Percentiles rank a stretch among this genome's conserved stretches.
Evolutionary conservation across 306 rosid genomes (phyloP).

Genomic region (Ammopiptanthus mongolicus): DNA sequence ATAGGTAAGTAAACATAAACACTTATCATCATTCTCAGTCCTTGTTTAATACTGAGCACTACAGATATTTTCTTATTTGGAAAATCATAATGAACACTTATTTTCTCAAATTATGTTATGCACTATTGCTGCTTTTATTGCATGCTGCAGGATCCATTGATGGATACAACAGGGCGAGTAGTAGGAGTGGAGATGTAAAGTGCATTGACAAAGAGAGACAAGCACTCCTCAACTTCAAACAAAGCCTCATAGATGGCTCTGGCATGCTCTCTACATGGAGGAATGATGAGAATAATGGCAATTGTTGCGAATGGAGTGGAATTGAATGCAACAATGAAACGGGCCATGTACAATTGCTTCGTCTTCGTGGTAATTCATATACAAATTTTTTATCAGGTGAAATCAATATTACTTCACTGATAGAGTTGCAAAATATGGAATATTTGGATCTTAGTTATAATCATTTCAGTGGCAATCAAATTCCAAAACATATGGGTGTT

Average conservation of each 20-base stretch:
- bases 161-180: background rate
- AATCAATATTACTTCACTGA: background rate
- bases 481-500: background rate
- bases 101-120: background rate
- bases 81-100: too few species aligned
- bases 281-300: too few species aligned
- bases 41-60: too few species aligned
- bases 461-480: rapidly evolving
- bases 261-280: slow-evolving; percentile 17
- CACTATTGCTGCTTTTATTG: background rate
- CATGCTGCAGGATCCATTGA: background rate
- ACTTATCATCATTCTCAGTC: background rate
- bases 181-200: background rate
- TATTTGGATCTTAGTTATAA: slow-evolving; percentile 9
- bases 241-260: background rate
- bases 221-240: slow-evolving; percentile 12
- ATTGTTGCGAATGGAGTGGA: slow-evolving; percentile 19
- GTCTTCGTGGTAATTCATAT: background rate
- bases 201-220: background rate
- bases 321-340: slow-evolving; percentile 5
- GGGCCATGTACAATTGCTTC: background rate
- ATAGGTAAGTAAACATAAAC: too few species aligned
- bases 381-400: background rate
- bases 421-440: background rate
- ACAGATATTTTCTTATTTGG: too few species aligned